Evolutionary conservation across 768 basidiomycete genomes (phyloP).

Genomic region (Amanita subjunquillea): DNA sequence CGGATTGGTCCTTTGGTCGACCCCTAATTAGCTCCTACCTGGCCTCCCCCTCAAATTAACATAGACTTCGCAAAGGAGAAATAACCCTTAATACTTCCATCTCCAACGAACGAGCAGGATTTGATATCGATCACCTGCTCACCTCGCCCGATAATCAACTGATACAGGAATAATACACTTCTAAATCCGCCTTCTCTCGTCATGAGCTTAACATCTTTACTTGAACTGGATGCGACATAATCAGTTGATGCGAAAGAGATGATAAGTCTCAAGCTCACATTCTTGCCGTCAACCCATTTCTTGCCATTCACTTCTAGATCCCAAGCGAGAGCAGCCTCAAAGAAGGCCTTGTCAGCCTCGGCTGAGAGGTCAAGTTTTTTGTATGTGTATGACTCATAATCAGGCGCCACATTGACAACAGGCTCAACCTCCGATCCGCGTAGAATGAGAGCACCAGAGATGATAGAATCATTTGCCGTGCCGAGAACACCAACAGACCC

Average conservation of each 20-base stretch:
- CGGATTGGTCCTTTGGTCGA: too few species aligned
- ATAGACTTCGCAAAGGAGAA: too few species aligned
- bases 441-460: conserved; percentile 72
- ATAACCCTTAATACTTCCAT: too few species aligned
- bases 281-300: conserved; percentile 87
- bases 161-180: neutral
- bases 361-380: conserved; percentile 67
- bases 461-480: conserved; percentile 61
- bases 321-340: conserved; percentile 91
- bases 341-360: conserved; percentile 75
- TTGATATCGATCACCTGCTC: too few species aligned
- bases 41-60: too few species aligned
- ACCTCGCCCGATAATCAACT: too few species aligned
- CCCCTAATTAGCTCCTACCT: too few species aligned
- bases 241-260: conserved; percentile 3
- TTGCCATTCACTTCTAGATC: conserved; percentile 83
- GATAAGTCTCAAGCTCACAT: conserved; percentile 38
- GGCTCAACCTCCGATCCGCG: conserved; percentile 69
- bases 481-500: conserved; percentile 91
- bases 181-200: neutral
- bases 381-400: conserved; percentile 85
- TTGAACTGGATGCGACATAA: conserved; percentile 19
- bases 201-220: conserved; percentile 11
- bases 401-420: conserved; percentile 75
- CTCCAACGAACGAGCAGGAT: too few species aligned